Base-by-base conservation (phyloP, 352 stramenopile species). In the Thraustochytrium striatum region DNA sequence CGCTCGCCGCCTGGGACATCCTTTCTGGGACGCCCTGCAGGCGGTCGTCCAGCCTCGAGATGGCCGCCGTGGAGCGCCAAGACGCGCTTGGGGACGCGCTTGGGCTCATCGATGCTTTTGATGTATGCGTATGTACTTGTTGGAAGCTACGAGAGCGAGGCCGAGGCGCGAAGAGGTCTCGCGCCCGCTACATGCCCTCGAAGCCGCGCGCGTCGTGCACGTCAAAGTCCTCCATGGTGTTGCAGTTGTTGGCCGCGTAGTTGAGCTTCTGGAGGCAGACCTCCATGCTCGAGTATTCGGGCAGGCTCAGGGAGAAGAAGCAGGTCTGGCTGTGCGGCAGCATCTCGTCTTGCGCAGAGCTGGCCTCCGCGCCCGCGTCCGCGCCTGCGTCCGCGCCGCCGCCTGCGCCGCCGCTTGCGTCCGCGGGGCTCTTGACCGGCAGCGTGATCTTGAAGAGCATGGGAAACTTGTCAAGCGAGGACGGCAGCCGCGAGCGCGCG, bases 401-500 rank as follows among this genome's bases (percentile, higher is more conserved):
- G 84, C 41, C 87, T n/a, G n/a, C n/a, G n/a, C n/a, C n/a, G n/a
- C n/a, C n/a, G n/a, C n/a, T n/a, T n/a, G n/a, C n/a, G 86, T 35
- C 88, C 85, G n/a, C 89, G 28, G 57, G 39, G n/a, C 35, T 70
- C 8, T 57, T 25, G 8, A n/a, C 33, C 16, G 43, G 65, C 19
- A 39, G 65, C 11, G 35, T 28, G 61, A 96, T 86, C 82, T 96
- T 96, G 80, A 96, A 96, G 82, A 92, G 94, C 91, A 95, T 96
- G 3, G 91, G 90, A 78, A 98, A 99, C 81, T 98, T 95, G 82
- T 95, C 96, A 52, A 95, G 92, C 72, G 92, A 97, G 78, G 96
- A 91, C 50, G 96, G 96, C 85, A 99, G 94, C 61, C 94, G 91
- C 72, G 93, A 98, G 52, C 95, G 90, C 5, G 95, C 96, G 91